Conservation (phyloP, 805 yeast genomes). For the Blastobotrys mokoenaii region DNA sequence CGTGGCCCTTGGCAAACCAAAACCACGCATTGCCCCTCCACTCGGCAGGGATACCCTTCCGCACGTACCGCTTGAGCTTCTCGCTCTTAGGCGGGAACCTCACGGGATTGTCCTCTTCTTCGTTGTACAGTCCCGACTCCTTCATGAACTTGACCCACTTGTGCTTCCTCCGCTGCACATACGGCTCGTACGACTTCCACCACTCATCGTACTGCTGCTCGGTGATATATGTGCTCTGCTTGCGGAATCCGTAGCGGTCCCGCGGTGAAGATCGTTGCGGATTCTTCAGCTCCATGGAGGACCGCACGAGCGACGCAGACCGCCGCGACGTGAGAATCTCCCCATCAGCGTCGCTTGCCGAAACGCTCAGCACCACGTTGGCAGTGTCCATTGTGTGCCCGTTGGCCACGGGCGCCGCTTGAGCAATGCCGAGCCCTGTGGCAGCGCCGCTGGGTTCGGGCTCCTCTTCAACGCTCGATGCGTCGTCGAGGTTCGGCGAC, state of each 20-base stretch:
- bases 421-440: too few species aligned
- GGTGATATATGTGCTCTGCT: slow-evolving; percentile 46
- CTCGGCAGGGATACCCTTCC: slow-evolving; percentile 93
- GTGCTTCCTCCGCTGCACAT: slow-evolving; percentile 52
- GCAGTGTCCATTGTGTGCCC: too few species aligned
- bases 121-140: slow-evolving; percentile 51
- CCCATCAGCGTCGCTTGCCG: too few species aligned
- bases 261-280: slow-evolving; percentile 16
- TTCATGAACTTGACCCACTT: slow-evolving; percentile 70
- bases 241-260: slow-evolving; percentile 86
- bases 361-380: too few species aligned
- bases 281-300: slow-evolving; percentile 10
- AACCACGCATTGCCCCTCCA: slow-evolving; percentile 99
- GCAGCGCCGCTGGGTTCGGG: too few species aligned
- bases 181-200: slow-evolving; percentile 62
- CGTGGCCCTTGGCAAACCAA: slow-evolving; percentile 81
- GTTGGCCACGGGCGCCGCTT: too few species aligned
- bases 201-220: slow-evolving; percentile 58
- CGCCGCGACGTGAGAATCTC: background rate
- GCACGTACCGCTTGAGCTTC: slow-evolving; percentile 58
- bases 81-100: slow-evolving; percentile 28
- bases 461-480: too few species aligned
- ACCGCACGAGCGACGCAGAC: slow-evolving; percentile 10
- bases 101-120: slow-evolving; percentile 32
- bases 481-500: too few species aligned